phyloP scores from a whole-genome alignment of 257 asterid species.

The Fraxinus quadrangulata region DNA sequence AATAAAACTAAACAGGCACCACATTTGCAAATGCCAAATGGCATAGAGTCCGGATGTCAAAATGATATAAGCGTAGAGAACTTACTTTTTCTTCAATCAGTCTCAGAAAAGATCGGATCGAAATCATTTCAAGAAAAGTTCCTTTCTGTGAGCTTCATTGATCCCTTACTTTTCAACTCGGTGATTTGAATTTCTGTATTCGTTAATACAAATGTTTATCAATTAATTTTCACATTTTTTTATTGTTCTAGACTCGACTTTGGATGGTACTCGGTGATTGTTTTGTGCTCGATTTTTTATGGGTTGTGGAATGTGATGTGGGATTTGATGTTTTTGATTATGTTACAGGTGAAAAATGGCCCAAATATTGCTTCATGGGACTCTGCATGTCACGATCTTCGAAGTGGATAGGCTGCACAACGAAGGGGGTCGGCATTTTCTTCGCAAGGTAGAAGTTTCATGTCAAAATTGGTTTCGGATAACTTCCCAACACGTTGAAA shows the following conservation, averaged over 20 bases:
- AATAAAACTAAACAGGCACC: too few species aligned
- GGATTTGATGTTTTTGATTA: neutral
- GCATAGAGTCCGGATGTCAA: neutral
- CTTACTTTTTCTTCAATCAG: slow-evolving; percentile 31
- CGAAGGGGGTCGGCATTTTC: slow-evolving; percentile 39
- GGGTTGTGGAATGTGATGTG: neutral
- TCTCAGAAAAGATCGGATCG: slow-evolving; percentile 33
- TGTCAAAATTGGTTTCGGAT: neutral
- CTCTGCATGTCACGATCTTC: slow-evolving; percentile 41
- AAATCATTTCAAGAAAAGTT: neutral
- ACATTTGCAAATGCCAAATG: neutral
- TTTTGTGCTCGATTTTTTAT: neutral
- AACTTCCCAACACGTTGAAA: slow-evolving; percentile 3
- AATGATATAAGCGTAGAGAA: neutral
- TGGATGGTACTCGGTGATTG: neutral
- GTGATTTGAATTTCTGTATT: slow-evolving; percentile 3
- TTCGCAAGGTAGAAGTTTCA: slow-evolving; percentile 41
- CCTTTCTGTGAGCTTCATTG: slow-evolving; percentile 9
- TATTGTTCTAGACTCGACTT: neutral
- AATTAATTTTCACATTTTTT: neutral
- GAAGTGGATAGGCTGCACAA: slow-evolving; percentile 45
- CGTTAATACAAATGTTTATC: slow-evolving; percentile 9
- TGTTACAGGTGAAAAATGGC: slow-evolving; percentile 39
- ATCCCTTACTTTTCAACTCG: neutral
- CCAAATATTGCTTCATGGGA: slow-evolving; percentile 46